These are phyloP conservation scores for Baorangia bicolor DNA, from an alignment of 768 basidiomycete genomes.

Conservation along the genomic window DNA sequence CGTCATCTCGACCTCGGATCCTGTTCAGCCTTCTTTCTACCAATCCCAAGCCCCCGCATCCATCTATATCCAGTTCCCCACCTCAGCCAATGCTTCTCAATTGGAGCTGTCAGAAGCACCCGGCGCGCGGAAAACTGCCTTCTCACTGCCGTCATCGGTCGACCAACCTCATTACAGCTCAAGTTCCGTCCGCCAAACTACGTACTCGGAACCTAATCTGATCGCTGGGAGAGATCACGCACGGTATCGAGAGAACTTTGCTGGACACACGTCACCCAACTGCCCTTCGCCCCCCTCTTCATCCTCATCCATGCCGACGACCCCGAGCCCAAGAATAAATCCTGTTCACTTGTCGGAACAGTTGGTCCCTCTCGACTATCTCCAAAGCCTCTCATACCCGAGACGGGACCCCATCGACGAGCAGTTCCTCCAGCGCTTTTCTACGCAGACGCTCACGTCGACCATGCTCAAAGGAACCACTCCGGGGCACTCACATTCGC, in stretches of 20 bases:
- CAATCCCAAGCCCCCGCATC: constrained; percentile 22
- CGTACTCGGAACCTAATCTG: constrained; percentile 34
- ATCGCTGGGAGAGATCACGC: constrained; percentile 17
- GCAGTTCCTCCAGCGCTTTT: constrained; percentile 58
- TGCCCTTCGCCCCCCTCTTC: constrained; percentile 37
- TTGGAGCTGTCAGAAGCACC: constrained; percentile 24
- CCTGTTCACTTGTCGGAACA: constrained; percentile 27
- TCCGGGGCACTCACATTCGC: constrained; percentile 17
- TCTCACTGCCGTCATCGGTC: constrained; percentile 31
- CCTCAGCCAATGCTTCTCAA: constrained; percentile 29
- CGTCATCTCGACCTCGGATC: constrained; percentile 20
- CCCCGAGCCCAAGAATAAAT: constrained; percentile 33
- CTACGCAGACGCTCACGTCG: constrained; percentile 29
- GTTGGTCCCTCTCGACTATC: constrained; percentile 64
- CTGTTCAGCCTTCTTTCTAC: constrained; percentile 22
- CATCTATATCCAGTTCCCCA: constrained; percentile 33
- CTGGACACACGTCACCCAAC: constrained; percentile 24
- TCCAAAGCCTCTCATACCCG: constrained; percentile 53
- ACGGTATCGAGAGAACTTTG: constrained; percentile 21
- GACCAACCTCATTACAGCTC: constrained; percentile 25
- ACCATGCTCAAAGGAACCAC: constrained; percentile 16
- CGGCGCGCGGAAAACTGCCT: constrained; percentile 25
- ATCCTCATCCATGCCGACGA: constrained; percentile 39
- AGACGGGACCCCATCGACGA: constrained; percentile 65
- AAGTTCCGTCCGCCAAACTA: constrained; percentile 26